A percentile compares a stretch with the other conserved stretches of the same genome.
phyloP scores from a whole-genome alignment of 345 rosid genomes.

The Camelina neglecta region DNA sequence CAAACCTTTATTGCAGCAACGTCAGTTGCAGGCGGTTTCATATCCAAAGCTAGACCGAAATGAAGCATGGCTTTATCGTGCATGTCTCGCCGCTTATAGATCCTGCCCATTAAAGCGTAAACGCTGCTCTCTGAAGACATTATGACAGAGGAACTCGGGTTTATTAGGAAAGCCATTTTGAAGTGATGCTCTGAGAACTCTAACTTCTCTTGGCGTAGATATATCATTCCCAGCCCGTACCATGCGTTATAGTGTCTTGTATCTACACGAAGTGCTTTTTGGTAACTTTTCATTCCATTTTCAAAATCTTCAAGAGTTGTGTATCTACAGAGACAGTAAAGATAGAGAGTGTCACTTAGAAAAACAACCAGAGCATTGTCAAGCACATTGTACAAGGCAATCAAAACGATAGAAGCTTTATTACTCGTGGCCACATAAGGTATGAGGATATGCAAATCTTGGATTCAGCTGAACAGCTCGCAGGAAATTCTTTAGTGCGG shows the following conservation, averaged over 20 bases:
- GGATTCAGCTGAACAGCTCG: slow-evolving; percentile 88
- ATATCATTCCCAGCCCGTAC: too few relatives aligned
- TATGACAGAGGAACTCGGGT: too few relatives aligned
- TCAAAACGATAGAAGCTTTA: slow-evolving; percentile 35
- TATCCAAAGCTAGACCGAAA: slow-evolving; percentile 92
- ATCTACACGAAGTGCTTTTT: too few relatives aligned
- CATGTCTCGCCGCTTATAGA: slow-evolving; percentile 75
- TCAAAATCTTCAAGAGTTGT: too few relatives aligned
- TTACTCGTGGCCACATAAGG: slow-evolving; percentile 98
- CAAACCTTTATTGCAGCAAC: slow-evolving; percentile 90
- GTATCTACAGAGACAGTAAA: too few relatives aligned
- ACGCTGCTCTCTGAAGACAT: slow-evolving; percentile 76
- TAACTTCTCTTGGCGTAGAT: too few relatives aligned
- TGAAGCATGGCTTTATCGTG: slow-evolving; percentile 92
- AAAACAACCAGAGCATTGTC: slow-evolving; percentile 8
- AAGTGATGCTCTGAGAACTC: too few relatives aligned
- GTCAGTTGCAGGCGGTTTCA: slow-evolving; percentile 95
- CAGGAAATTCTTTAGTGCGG: slow-evolving; percentile 89
- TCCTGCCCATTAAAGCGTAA: slow-evolving; percentile 93
- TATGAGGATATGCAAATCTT: slow-evolving; percentile 92
- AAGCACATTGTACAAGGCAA: neutral
- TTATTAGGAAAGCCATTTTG: too few relatives aligned
- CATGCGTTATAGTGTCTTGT: too few relatives aligned
- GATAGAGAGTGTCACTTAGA: too few relatives aligned
- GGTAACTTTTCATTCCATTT: too few relatives aligned